Evolutionary conservation across 1,139 yeast species (phyloP).

Genomic region (Debaryomycetaceae sp.): DNA sequence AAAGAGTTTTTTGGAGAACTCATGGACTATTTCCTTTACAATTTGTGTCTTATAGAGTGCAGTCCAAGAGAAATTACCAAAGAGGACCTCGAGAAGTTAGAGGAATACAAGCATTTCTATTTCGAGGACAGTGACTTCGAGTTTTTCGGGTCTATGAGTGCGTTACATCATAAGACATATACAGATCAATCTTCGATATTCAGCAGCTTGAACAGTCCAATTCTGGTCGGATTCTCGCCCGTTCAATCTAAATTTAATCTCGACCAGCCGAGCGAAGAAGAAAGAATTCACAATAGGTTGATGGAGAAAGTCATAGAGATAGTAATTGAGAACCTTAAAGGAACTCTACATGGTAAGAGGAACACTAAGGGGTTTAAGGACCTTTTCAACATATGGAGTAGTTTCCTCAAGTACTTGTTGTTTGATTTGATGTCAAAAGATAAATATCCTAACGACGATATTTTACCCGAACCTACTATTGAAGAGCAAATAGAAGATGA

Average conservation of each 20-base stretch:
- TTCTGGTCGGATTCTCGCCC: not conserved
- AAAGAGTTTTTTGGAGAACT: constrained; percentile 24
- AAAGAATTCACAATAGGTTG: constrained; percentile 8
- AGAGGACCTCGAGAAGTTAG: constrained; percentile 18
- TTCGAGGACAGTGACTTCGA: constrained; percentile 25
- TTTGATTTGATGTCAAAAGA: constrained; percentile 7
- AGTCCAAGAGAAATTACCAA: constrained; percentile 12
- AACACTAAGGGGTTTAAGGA: constrained; percentile 1
- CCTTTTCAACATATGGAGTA: constrained; percentile 15
- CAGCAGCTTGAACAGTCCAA: constrained; percentile 1
- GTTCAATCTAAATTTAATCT: not conserved
- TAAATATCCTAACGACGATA: not conserved
- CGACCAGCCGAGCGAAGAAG: not conserved
- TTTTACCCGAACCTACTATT: not conserved
- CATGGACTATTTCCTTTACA: constrained; percentile 27
- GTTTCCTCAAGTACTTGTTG: constrained; percentile 15
- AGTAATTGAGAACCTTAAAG: constrained; percentile 13
- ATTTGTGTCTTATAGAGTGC: constrained; percentile 17
- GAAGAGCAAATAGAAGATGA: not conserved
- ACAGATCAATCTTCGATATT: constrained; percentile 6
- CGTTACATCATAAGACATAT: constrained; percentile 16
- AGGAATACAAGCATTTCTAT: constrained; percentile 20
- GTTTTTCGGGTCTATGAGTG: constrained; percentile 22
- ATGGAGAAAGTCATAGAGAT: constrained; percentile 12
- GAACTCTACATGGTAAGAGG: constrained; percentile 5